Evolutionary conservation across 257 asterid genomes (phyloP).

Genomic region (Rubia yunnanensis): DNA sequence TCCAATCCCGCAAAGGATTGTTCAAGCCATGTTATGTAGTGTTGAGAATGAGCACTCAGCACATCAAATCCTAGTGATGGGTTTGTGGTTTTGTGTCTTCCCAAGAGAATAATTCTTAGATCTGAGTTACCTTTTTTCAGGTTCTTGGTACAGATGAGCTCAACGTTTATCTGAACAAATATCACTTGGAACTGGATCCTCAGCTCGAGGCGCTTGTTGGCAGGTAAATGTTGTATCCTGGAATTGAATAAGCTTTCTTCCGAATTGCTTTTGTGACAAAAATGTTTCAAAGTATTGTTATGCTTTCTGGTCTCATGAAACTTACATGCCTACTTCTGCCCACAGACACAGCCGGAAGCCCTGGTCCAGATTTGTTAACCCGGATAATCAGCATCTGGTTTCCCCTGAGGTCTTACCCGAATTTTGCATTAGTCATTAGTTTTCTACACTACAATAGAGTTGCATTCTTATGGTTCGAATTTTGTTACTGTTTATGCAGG

Average conservation of each 20-base stretch:
- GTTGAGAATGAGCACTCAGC: not conserved
- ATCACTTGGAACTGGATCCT: not conserved
- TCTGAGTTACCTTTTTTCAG: not conserved
- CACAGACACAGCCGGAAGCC: conserved; percentile 3
- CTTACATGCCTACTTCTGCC: not conserved
- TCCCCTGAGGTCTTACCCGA: not conserved
- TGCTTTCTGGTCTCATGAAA: not conserved
- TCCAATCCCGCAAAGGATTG: not conserved
- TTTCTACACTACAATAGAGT: too few species aligned
- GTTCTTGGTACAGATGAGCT: conserved; percentile 2
- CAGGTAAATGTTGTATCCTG: not conserved
- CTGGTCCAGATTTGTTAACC: not conserved
- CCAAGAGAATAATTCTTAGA: not conserved
- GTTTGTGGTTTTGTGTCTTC: not conserved
- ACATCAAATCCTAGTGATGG: not conserved
- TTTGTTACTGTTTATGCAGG: not conserved
- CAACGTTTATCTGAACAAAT: not conserved
- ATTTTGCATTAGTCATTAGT: too few species aligned
- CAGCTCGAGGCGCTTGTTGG: conserved; percentile 2
- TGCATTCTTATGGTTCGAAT: too few species aligned
- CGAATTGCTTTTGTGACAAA: not conserved
- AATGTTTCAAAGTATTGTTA: not conserved
- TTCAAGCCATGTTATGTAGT: not conserved
- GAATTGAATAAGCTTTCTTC: not conserved
- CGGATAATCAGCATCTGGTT: not conserved